Conservation (phyloP, 768 basidiomycete genomes). For the Tricholomella constricta region DNA sequence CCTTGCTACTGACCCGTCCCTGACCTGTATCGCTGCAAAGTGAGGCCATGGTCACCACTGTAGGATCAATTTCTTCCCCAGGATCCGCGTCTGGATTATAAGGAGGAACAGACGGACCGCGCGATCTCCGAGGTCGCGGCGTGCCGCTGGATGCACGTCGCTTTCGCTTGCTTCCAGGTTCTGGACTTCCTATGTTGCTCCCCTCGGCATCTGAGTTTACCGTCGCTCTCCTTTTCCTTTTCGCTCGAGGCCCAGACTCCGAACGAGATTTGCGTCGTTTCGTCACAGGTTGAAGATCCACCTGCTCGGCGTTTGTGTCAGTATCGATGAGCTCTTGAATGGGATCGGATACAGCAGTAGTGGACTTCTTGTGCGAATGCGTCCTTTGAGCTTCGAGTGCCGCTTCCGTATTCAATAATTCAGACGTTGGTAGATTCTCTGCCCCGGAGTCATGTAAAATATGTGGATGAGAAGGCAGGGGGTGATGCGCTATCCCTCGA, state of each 20-base stretch:
- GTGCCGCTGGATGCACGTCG: slow-evolving; percentile 26
- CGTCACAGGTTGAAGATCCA: not conserved
- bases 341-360: not conserved
- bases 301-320: not conserved
- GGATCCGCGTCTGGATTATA: slow-evolving; percentile 64
- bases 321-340: not conserved
- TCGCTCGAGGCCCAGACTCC: slow-evolving; percentile 4
- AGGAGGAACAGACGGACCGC: slow-evolving; percentile 52
- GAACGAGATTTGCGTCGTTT: slow-evolving; percentile 5
- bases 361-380: not conserved
- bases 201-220: slow-evolving; percentile 15
- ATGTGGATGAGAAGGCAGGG: not conserved
- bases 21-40: slow-evolving; percentile 78
- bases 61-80: slow-evolving; percentile 82
- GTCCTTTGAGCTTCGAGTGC: not conserved
- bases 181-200: slow-evolving; percentile 15
- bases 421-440: slow-evolving; percentile 9
- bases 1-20: slow-evolving; percentile 79
- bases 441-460: slow-evolving; percentile 3
- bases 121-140: slow-evolving; percentile 39
- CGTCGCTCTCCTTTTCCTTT: slow-evolving; percentile 21
- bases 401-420: slow-evolving; percentile 1
- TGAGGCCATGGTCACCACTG: slow-evolving; percentile 77
- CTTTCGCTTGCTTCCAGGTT: slow-evolving; percentile 18
- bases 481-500: not conserved